Evolutionary conservation across 2,329 filamentous ascomycete species (phyloP), one percentile per base, ranked within the genome.

Genomic region (Ophiostoma novo-ulmi): DNA sequence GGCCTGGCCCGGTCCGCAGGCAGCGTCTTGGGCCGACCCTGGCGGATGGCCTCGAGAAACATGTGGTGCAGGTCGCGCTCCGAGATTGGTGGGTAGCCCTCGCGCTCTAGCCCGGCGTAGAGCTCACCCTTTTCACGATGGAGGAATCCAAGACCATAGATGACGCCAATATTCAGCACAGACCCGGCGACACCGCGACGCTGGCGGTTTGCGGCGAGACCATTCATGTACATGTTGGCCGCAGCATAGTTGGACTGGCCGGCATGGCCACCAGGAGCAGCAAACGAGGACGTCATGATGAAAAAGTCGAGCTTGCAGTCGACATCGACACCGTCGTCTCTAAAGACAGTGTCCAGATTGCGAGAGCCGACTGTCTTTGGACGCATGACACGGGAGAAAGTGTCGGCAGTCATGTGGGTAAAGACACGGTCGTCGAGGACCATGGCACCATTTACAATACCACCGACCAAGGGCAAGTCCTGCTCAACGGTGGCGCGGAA

Each of bases 41-140:
- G 79, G 0, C 78, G 75, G 36, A 87, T 81, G 5, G 83, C 83
- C 74, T 86, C 83, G 10, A 84, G 78, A 72, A 86, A 83, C 77
- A 84, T 80, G 73, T 84, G 81, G 73, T 85, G 83, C 20, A 86
- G 75, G 69, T 85, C 83, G 3, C 79, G 78, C 75, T 86, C 84
- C 2, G 84, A 84, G 14, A 85, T 79, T 48, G 81, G 81, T 70
- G 80, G 81, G 70, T 83, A 83, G 6, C 81, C 80, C 14, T 83
- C 81, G 4, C 80, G 75, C 76, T 81, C 80, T 0, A 83, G 78
- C 1, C 80, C 79, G 0, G 74, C 73, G 71, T 83, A 83, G 2
- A 82, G 73, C 13, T 79, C 73, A 0, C 76, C 76, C 73, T 79
- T 79, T 73, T 82, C 80, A 20, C 81, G 79, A 48, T 81, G 79